These are phyloP conservation scores for Saxophila tyrrhenica DNA, from an alignment of 495 filamentous ascomycete genomes.

Conservation along the genomic window DNA sequence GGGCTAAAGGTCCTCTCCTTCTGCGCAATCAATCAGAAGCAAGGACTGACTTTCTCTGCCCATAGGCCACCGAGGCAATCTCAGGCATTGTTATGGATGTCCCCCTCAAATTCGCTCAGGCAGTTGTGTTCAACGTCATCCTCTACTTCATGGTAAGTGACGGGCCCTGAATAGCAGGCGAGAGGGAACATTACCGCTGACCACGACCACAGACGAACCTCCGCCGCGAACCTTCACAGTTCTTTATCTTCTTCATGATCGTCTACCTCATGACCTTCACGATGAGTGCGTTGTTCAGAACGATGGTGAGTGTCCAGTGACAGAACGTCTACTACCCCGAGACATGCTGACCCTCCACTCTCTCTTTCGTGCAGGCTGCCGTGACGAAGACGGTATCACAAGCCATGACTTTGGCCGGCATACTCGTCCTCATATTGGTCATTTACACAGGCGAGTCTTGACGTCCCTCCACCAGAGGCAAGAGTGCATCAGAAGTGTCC, in stretches of 20 bases:
- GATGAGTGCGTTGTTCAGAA: constrained; percentile 58
- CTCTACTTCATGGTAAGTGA: constrained; percentile 85
- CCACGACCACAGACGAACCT: too few species aligned
- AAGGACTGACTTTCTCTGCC: too few species aligned
- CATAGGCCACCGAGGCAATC: constrained; percentile 63
- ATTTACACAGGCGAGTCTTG: constrained; percentile 90
- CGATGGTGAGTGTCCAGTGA: too few species aligned
- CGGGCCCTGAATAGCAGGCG: too few species aligned
- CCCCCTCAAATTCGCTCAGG: constrained; percentile 39
- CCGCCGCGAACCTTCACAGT: constrained; percentile 52
- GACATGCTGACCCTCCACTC: too few species aligned
- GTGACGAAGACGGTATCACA: constrained; percentile 38
- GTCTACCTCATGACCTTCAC: constrained; percentile 27
- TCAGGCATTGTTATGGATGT: constrained; percentile 66
- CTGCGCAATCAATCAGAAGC: too few species aligned
- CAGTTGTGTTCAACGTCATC: constrained; percentile 51
- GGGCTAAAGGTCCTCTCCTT: too few species aligned
- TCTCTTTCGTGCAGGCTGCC: too few species aligned
- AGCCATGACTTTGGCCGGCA: constrained; percentile 40
- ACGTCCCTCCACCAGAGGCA: too few species aligned
- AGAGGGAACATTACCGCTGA: too few species aligned
- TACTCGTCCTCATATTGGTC: constrained; percentile 41
- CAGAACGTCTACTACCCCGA: too few species aligned
- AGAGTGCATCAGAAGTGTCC: too few species aligned
- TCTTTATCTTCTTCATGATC: constrained; percentile 64